Conservation (phyloP, 2,329 filamentous ascomycete genomes). For the Aspergillus sp. region DNA sequence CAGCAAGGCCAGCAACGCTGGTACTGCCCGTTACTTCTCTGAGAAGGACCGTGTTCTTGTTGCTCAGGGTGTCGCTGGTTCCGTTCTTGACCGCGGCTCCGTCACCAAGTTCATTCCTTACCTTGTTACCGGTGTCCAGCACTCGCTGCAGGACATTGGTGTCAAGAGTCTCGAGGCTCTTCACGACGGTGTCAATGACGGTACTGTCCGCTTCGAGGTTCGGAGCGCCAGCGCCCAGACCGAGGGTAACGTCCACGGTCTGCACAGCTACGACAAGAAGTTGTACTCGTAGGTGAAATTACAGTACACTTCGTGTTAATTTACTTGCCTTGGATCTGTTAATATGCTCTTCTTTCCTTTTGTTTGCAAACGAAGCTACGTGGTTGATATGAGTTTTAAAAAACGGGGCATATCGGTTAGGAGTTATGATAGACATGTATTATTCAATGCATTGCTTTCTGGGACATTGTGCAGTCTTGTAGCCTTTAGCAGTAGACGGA, state of each 20-base stretch:
- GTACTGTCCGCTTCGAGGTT: conserved; percentile 83
- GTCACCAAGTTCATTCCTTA: conserved; percentile 95
- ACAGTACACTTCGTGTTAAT: conserved; percentile 5
- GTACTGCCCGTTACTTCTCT: conserved; percentile 96
- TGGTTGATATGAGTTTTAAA: conserved; percentile 17
- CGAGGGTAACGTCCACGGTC: conserved; percentile 90
- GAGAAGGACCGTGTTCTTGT: conserved; percentile 92
- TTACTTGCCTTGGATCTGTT: conserved; percentile 13
- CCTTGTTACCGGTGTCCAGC: conserved; percentile 89
- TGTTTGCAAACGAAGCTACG: conserved; percentile 18
- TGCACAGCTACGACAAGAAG: conserved; percentile 99
- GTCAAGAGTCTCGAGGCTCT: conserved; percentile 71
- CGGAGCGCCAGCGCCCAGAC: conserved; percentile 89
- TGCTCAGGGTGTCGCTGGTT: conserved; percentile 89
- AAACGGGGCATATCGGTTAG: conserved; percentile 24
- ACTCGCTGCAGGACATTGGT: conserved; percentile 94
- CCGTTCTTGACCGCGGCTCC: conserved; percentile 55
- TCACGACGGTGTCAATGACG: conserved; percentile 65
- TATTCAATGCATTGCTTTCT: conserved; percentile 7
- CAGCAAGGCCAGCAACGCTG: conserved; percentile 69
- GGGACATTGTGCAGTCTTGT: not conserved
- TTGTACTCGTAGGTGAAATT: conserved; percentile 66
- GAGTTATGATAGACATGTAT: conserved; percentile 19
- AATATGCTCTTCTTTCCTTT: conserved; percentile 15
- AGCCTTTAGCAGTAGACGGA: too few relatives aligned